Conservation (phyloP, 208 protist species). For the Crithidia thermophila region DNA sequence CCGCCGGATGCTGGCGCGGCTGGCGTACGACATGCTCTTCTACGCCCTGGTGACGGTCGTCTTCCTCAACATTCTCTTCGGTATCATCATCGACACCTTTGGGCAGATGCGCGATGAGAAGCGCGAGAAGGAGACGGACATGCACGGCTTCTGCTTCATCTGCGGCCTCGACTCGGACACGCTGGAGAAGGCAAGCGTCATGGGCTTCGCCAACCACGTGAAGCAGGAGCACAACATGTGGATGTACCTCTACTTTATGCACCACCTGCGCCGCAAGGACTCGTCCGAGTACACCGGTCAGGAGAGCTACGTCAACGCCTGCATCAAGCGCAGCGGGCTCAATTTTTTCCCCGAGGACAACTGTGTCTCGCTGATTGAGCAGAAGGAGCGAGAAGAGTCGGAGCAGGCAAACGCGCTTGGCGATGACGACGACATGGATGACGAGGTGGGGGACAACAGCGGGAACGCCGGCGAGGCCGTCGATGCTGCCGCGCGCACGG, state of each 20-base stretch:
- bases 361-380: conserved; percentile 56
- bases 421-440: conserved; percentile 34
- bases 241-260: conserved; percentile 95
- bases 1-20: conserved; percentile 44
- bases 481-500: conserved; percentile 2
- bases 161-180: conserved; percentile 85
- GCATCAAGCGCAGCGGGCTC: conserved; percentile 59
- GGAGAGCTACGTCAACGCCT: conserved; percentile 77
- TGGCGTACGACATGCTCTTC: conserved; percentile 91
- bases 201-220: conserved; percentile 89
- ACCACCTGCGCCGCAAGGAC: conserved; percentile 84
- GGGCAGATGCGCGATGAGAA: conserved; percentile 89
- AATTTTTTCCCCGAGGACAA: conserved; percentile 79
- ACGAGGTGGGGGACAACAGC: neutral
- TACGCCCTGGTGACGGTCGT: conserved; percentile 94
- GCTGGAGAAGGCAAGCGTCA: conserved; percentile 71
- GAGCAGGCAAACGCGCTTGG: conserved; percentile 15
- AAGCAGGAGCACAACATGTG: conserved; percentile 95
- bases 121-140: conserved; percentile 75
- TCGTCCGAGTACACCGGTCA: conserved; percentile 80
- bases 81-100: conserved; percentile 96
- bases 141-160: conserved; percentile 92
- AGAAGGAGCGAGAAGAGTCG: conserved; percentile 6
- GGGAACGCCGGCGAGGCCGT: conserved; percentile 1
- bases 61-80: conserved; percentile 95